phyloP scores from a whole-genome alignment of 2,329 filamentous ascomycete genomes.

The Paecilomyces variotii region DNA sequence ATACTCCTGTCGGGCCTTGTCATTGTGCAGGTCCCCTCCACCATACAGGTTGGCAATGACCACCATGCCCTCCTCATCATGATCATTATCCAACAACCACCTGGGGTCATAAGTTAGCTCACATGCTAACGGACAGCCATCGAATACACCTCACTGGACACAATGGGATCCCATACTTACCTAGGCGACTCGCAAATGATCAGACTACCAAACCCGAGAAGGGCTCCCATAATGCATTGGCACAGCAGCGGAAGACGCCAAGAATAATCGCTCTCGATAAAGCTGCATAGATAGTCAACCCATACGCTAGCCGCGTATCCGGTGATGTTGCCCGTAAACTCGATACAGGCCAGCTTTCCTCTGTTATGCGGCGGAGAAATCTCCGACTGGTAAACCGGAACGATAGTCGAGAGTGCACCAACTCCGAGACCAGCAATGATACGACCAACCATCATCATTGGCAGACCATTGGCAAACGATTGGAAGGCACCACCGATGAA shows the following conservation, averaged over 20 bases:
- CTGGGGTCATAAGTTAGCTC: conserved; percentile 37
- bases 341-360: conserved; percentile 92
- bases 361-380: conserved; percentile 95
- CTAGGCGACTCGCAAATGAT: conserved; percentile 94
- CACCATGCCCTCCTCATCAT: conserved; percentile 96
- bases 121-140: conserved; percentile 7
- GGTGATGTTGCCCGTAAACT: conserved; percentile 94
- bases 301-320: conserved; percentile 95
- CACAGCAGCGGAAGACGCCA: conserved; percentile 86
- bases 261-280: conserved; percentile 72
- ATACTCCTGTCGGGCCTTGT: conserved; percentile 89
- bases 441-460: conserved; percentile 79
- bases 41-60: conserved; percentile 98
- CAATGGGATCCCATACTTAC: conserved; percentile 39
- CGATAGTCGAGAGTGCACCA: conserved; percentile 82
- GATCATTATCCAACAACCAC: conserved; percentile 95
- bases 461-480: conserved; percentile 70
- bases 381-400: conserved; percentile 89
- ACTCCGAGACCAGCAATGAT: conserved; percentile 80
- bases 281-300: conserved; percentile 97
- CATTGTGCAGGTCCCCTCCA: conserved; percentile 87
- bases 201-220: conserved; percentile 78
- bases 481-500: conserved; percentile 76
- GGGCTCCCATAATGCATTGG: conserved; percentile 88
- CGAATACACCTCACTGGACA: background rate